Evolutionary conservation across 108 stramenopile genomes (phyloP), one percentile per base, ranked within the genome.

Genomic region (Cyclostephanos tholiformis): DNA sequence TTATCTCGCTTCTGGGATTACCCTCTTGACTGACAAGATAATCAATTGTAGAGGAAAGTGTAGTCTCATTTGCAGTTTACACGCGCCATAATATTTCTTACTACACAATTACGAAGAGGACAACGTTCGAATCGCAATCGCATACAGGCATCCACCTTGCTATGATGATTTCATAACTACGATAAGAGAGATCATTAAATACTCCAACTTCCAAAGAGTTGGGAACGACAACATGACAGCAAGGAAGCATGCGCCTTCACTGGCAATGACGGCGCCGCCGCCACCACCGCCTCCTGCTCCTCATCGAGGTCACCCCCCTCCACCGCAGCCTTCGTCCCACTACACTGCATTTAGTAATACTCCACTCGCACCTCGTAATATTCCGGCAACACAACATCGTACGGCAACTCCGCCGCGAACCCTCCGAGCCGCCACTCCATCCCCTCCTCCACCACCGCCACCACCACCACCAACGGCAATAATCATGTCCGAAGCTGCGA

Each of bases 261-360:
- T 27, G 23, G 25, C 53, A 0, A 19, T 20, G 9, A 19, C 25
- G 13, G 20, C 53, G 53, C 23, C 53, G 13, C 53, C 26, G 26
- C 53, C 53, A 27, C 53, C 53, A 5, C 53, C 53, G 10, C 53
- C 53, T 25, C 53, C 53, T 5, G 53, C 26, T 55, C 26, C 53
- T 27, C 26, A 12, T 26, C 26, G 9, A 13, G 11, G 10, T 55
- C 53, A 55, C 0, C 53, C 7, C 25, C 52, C 52, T 53, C 52
- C 52, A 8, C 52, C 52, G 25, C 52, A 22, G 52, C 52, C 2
- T 25, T 25, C 52, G 25, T 14, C 13, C 20, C 52, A 19, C 6
- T 25, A 53, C 52, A 7, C 19, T 53, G 10, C 52, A 25, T 2
- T 4, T 22, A 19, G 14, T 53, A 25, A 4, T n/a, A 53, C 20